Percentiles rank a stretch among this genome's conserved stretches.
These are phyloP conservation scores for Carpinus fangiana DNA, from an alignment of 306 rosid species.

Conservation along the genomic window DNA sequence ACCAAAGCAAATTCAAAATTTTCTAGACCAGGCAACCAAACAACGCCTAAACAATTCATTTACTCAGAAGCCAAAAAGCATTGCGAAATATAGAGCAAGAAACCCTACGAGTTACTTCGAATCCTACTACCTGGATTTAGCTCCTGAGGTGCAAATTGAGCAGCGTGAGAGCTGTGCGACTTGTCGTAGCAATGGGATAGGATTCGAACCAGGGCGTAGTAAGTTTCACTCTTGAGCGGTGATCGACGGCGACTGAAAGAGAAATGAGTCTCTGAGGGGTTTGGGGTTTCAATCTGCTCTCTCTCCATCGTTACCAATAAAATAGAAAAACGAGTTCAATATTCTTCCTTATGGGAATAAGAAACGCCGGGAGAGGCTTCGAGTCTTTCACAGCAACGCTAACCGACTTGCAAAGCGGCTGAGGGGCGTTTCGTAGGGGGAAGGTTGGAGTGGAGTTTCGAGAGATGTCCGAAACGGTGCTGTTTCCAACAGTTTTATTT, in stretches of 20 bases:
- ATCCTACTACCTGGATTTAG: conserved; percentile 40
- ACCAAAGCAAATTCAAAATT: neutral
- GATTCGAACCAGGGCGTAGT: conserved; percentile 42
- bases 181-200: conserved; percentile 46
- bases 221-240: conserved; percentile 57
- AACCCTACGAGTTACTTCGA: neutral
- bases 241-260: conserved; percentile 47
- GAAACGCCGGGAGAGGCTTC: neutral
- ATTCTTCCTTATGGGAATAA: neutral
- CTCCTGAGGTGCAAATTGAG: conserved; percentile 23
- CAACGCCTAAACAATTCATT: neutral
- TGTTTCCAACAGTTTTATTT: no score
- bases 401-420: neutral
- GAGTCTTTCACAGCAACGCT: neutral
- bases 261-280: conserved; percentile 22
- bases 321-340: neutral
- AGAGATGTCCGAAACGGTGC: no score
- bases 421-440: no score
- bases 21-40: neutral
- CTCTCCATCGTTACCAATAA: conserved; percentile 36
- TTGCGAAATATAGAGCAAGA: neutral
- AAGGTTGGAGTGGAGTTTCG: no score
- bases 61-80: neutral
- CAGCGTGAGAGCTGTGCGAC: conserved; percentile 18
- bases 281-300: conserved; percentile 21